Percentiles rank a stretch among this genome's conserved stretches.
These are phyloP conservation scores for Penicillium flavigenum DNA, from an alignment of 495 filamentous ascomycete genomes.

Conservation along the genomic window DNA sequence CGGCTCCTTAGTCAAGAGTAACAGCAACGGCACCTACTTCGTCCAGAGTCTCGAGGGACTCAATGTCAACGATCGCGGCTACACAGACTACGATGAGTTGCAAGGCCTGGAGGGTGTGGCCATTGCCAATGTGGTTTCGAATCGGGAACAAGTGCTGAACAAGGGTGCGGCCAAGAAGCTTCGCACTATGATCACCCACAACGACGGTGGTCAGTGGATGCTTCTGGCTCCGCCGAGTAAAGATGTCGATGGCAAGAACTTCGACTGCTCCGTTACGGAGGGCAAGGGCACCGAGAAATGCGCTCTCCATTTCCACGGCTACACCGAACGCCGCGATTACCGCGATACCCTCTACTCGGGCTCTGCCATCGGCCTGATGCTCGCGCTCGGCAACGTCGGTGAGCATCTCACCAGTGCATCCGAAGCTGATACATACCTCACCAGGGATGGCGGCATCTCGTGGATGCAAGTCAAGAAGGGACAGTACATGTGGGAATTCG, in stretches of 20 bases:
- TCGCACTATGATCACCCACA: constrained; percentile 89
- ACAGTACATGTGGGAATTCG: constrained; percentile 85
- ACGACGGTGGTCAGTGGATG: constrained; percentile 86
- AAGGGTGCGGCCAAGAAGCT: constrained; percentile 72
- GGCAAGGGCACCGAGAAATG: constrained; percentile 59
- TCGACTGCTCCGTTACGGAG: constrained; percentile 58
- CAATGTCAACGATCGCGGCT: constrained; percentile 71
- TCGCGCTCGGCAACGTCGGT: constrained; percentile 90
- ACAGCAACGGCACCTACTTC: constrained; percentile 95
- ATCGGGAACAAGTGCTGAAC: constrained; percentile 58
- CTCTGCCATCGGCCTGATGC: constrained; percentile 87
- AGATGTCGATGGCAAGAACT: constrained; percentile 68
- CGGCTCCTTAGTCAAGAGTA: constrained; percentile 93
- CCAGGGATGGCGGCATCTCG: constrained; percentile 78
- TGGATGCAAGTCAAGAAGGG: constrained; percentile 87
- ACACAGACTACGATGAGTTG: constrained; percentile 96
- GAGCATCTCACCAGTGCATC: constrained; percentile 52
- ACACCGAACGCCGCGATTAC: constrained; percentile 80
- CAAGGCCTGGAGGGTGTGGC: constrained; percentile 85
- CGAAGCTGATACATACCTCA: constrained; percentile 83
- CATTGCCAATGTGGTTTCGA: constrained; percentile 80
- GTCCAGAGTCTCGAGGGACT: constrained; percentile 74
- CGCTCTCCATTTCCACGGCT: constrained; percentile 89
- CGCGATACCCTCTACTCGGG: constrained; percentile 81
- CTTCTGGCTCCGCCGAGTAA: constrained; percentile 64